A percentile compares a stretch with the other conserved stretches of the same genome.
Conservation (phyloP, 202 grass and related monocot species). For the Zizania palustris region DNA sequence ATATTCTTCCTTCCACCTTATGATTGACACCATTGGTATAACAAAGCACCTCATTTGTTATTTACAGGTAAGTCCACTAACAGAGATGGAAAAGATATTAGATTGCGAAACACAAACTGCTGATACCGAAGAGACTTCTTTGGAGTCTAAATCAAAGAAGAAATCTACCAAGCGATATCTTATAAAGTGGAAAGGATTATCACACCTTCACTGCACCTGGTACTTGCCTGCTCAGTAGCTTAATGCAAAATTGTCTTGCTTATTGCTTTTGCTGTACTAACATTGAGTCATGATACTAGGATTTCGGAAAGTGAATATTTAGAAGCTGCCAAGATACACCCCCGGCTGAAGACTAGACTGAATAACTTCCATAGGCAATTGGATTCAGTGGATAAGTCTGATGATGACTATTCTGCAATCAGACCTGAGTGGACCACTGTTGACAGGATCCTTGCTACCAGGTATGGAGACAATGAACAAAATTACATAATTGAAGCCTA, state of each 20-base stretch:
- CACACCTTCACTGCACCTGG: slow-evolving; percentile 92
- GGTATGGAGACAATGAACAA: slow-evolving; percentile 50
- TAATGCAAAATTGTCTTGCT: slow-evolving; percentile 23
- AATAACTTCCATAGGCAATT: slow-evolving; percentile 80
- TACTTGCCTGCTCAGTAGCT: slow-evolving; percentile 39
- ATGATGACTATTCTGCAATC: slow-evolving; percentile 79
- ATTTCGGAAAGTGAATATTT: slow-evolving; percentile 83
- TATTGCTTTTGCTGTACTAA: slow-evolving; percentile 35
- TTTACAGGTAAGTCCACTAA: slow-evolving; percentile 84
- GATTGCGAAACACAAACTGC: slow-evolving; percentile 63
- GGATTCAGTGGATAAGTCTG: slow-evolving; percentile 70
- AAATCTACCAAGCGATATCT: slow-evolving; percentile 68
- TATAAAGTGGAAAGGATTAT: slow-evolving; percentile 98
- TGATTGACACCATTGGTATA: slow-evolving; percentile 26
- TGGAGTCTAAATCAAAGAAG: slow-evolving; percentile 57
- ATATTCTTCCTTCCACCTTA: slow-evolving; percentile 1
- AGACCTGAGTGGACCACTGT: slow-evolving; percentile 96
- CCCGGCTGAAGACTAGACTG: slow-evolving; percentile 87
- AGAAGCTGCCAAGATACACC: slow-evolving; percentile 73
- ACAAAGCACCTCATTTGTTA: slow-evolving; percentile 21
- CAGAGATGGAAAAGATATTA: slow-evolving; percentile 95
- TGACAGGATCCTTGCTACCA: slow-evolving; percentile 85
- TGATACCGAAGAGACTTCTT: slow-evolving; percentile 47
- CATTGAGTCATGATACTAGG: slow-evolving; percentile 51
- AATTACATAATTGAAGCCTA: slow-evolving; percentile 1